Conservation (phyloP, 768 basidiomycete genomes). For the Pholiota molesta region DNA sequence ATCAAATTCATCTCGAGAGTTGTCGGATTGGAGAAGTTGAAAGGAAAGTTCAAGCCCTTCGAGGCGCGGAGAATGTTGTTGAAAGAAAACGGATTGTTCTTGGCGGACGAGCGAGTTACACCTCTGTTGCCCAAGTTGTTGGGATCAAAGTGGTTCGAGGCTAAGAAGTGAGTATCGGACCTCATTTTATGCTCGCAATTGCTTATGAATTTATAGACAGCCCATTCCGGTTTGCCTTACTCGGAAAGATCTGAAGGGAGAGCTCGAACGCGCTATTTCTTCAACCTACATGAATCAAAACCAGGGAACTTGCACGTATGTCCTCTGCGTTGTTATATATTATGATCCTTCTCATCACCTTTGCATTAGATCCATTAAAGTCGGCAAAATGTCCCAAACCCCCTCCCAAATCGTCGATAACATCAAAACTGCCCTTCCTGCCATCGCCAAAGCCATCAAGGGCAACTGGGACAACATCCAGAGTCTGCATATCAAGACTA, state of each 20-base stretch:
- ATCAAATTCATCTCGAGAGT: slow-evolving; percentile 93
- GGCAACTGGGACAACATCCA: slow-evolving; percentile 93
- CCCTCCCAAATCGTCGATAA: slow-evolving; percentile 79
- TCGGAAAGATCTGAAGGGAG: slow-evolving; percentile 88
- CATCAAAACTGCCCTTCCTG: slow-evolving; percentile 76
- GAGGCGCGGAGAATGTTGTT: slow-evolving; percentile 83
- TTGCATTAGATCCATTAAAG: slow-evolving; percentile 72
- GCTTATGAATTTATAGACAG: slow-evolving; percentile 57
- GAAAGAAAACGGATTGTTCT: slow-evolving; percentile 89
- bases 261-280: slow-evolving; percentile 89
- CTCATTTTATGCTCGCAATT: background rate
- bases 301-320: slow-evolving; percentile 90
- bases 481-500: slow-evolving; percentile 88
- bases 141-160: slow-evolving; percentile 89
- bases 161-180: slow-evolving; percentile 79
- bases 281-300: slow-evolving; percentile 98
- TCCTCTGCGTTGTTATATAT: slow-evolving; percentile 20
- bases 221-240: slow-evolving; percentile 93
- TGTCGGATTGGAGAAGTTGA: slow-evolving; percentile 88
- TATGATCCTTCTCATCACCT: background rate
- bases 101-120: slow-evolving; percentile 90
- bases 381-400: slow-evolving; percentile 74
- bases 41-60: slow-evolving; percentile 88
- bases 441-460: slow-evolving; percentile 67
- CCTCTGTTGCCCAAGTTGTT: slow-evolving; percentile 86